A percentile compares a stretch with the other conserved stretches of the same genome.
Evolutionary conservation across 805 yeast genomes (phyloP).

Genomic region (Ogataea saltuana): DNA sequence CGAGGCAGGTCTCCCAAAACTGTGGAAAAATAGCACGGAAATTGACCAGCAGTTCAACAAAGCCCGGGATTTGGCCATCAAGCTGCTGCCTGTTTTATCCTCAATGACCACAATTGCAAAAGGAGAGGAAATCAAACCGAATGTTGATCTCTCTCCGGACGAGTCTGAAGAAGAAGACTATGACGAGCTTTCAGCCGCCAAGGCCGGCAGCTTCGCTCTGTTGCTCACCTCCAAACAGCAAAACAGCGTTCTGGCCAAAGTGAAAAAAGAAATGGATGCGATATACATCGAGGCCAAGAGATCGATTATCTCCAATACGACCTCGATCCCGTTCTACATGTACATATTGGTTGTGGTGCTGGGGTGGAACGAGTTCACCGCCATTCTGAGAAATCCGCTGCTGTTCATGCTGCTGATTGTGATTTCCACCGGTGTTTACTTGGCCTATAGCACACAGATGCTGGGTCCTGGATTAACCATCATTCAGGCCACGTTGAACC

Average conservation of each 20-base stretch:
- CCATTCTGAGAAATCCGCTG: slow-evolving; percentile 83
- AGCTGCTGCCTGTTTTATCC: slow-evolving; percentile 59
- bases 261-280: slow-evolving; percentile 76
- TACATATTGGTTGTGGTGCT: slow-evolving; percentile 69
- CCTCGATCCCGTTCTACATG: slow-evolving; percentile 83
- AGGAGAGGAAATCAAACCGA: slow-evolving; percentile 62
- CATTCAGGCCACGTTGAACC: slow-evolving; percentile 55
- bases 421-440: slow-evolving; percentile 59
- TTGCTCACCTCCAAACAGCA: slow-evolving; percentile 60
- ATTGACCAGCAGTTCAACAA: slow-evolving; percentile 63
- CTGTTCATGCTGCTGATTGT: slow-evolving; percentile 64
- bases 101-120: slow-evolving; percentile 49
- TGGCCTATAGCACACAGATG: slow-evolving; percentile 68
- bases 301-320: slow-evolving; percentile 71
- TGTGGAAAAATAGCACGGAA: slow-evolving; percentile 75
- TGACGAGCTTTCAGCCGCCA: slow-evolving; percentile 43
- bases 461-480: slow-evolving; percentile 74
- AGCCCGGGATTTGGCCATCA: slow-evolving; percentile 60
- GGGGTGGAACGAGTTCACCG: slow-evolving; percentile 96
- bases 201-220: slow-evolving; percentile 48
- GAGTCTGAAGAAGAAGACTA: slow-evolving; percentile 32
- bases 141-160: slow-evolving; percentile 43
- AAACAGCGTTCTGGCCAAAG: slow-evolving; percentile 53
- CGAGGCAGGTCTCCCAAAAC: slow-evolving; percentile 73
- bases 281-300: slow-evolving; percentile 86